phyloP scores from a whole-genome alignment of 768 basidiomycete species.

The Rhizopogon vinicolor region DNA sequence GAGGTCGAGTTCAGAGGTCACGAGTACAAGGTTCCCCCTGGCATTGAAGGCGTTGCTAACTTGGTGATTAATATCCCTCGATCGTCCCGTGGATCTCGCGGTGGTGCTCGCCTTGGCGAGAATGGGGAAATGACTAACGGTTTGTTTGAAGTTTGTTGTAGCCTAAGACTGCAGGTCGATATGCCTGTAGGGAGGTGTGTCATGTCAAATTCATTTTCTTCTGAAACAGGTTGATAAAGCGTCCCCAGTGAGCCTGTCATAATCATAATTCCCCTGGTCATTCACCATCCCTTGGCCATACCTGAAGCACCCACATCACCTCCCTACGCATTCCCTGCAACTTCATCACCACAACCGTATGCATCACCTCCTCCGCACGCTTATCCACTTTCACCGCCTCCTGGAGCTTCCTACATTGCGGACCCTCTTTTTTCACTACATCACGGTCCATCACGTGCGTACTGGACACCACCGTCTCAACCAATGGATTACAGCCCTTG shows the following conservation, averaged over 20 bases:
- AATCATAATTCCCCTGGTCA: conserved; percentile 57
- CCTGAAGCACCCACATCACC: conserved; percentile 34
- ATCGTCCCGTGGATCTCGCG: conserved; percentile 57
- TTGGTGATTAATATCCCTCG: conserved; percentile 79
- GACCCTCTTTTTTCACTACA: not conserved
- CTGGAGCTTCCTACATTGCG: conserved; percentile 2
- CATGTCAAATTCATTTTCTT: conserved; percentile 3
- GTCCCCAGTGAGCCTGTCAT: conserved; percentile 61
- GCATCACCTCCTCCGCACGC: conserved; percentile 9
- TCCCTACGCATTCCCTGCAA: conserved; percentile 3
- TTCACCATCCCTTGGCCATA: conserved; percentile 60
- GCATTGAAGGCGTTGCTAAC: conserved; percentile 72
- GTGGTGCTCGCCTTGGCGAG: conserved; percentile 56
- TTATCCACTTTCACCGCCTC: conserved; percentile 22
- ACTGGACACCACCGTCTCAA: not conserved
- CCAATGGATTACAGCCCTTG: not conserved
- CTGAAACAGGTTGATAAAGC: conserved; percentile 7
- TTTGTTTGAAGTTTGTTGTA: conserved; percentile 67
- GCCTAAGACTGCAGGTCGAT: conserved; percentile 56
- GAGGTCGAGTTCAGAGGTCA: conserved; percentile 68
- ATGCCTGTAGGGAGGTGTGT: conserved; percentile 66
- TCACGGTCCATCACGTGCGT: not conserved
- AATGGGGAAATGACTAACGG: conserved; percentile 39
- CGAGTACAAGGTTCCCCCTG: conserved; percentile 72
- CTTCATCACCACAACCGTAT: conserved; percentile 16